These are phyloP conservation scores for Eucalyptus regnans DNA, from an alignment of 345 rosid genomes.

Conservation along the genomic window DNA sequence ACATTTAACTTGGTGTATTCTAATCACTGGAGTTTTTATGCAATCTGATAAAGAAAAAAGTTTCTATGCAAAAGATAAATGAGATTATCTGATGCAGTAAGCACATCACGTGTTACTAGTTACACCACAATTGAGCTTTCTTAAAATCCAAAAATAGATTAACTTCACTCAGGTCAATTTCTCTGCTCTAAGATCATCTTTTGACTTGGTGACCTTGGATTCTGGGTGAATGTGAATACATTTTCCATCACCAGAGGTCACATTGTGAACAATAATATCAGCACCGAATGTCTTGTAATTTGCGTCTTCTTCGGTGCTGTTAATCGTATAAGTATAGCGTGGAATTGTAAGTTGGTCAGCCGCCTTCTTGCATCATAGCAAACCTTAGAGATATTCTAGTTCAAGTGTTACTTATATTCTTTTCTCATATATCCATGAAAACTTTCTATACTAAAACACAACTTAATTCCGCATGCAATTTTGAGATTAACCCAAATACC, in stretches of 20 bases:
- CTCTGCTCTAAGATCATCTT: background rate
- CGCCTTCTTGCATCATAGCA: too few species aligned
- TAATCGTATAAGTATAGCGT: too few species aligned
- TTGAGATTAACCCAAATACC: too few species aligned
- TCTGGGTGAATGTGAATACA: background rate
- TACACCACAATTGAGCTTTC: background rate
- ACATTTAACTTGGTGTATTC: background rate
- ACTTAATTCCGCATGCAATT: too few species aligned
- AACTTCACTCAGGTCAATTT: background rate
- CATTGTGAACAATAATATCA: background rate
- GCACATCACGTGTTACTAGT: background rate
- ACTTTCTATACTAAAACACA: too few species aligned
- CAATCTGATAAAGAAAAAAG: background rate
- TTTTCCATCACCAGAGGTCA: background rate
- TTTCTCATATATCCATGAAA: fast-evolving
- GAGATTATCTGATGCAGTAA: background rate
- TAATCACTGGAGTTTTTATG: background rate
- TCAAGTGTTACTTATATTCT: too few species aligned
- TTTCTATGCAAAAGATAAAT: background rate
- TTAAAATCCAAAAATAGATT: background rate
- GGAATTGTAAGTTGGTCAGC: too few species aligned
- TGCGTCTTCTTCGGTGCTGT: too few species aligned
- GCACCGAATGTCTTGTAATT: too few species aligned
- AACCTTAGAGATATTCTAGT: too few species aligned
- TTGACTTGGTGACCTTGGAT: background rate